phyloP scores from a whole-genome alignment of 192 early-diverging fungal genomes.

The Phlyctochytrium bullatum region DNA sequence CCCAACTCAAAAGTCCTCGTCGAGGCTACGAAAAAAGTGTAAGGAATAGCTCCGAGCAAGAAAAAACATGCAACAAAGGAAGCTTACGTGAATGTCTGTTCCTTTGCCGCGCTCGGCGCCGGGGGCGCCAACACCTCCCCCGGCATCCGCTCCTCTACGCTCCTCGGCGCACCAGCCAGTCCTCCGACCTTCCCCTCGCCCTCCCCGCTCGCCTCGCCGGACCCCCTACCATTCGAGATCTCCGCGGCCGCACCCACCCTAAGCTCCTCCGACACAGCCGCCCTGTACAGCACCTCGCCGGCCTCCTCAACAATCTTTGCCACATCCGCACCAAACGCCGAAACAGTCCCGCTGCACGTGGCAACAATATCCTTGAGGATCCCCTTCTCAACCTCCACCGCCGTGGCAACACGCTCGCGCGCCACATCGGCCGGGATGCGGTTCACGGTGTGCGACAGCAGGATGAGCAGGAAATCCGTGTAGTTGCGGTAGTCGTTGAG shows the following conservation, averaged over 20 bases:
- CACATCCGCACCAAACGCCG: conserved; percentile 2
- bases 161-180: no score
- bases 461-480: conserved; percentile 18
- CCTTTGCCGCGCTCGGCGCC: conserved; percentile 6
- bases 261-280: conserved; percentile 3
- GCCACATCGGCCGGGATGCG: conserved; percentile 7
- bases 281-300: conserved; percentile 7
- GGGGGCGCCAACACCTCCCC: neutral
- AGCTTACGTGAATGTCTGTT: conserved; percentile 8
- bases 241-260: neutral
- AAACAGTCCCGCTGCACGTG: neutral
- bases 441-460: conserved; percentile 19
- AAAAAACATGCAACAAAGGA: neutral
- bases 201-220: no score
- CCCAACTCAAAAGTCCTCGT: conserved; percentile 27
- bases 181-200: no score
- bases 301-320: neutral
- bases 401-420: conserved; percentile 14
- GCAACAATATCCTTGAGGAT: conserved; percentile 23
- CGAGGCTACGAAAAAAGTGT: conserved; percentile 4
- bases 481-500: conserved; percentile 15
- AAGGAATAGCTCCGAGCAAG: neutral
- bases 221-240: no score
- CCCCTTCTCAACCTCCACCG: conserved; percentile 9
- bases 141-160: neutral